Evolutionary conservation across 176 grass and related monocot genomes (phyloP).

Genomic region (Aegilops umbellulata): DNA sequence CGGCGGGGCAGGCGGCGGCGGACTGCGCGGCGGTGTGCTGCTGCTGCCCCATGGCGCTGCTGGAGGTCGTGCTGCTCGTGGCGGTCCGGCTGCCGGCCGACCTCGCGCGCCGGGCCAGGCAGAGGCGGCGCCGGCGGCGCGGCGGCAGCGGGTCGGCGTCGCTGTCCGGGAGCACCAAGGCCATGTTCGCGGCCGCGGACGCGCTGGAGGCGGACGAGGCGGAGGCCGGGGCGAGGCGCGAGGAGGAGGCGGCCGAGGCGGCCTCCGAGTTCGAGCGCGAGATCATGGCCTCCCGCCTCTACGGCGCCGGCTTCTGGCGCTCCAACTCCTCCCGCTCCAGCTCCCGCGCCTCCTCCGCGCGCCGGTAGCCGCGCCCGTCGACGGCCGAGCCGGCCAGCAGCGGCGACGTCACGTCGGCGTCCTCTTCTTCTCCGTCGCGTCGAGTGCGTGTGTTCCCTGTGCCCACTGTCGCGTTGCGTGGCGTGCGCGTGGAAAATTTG

Average conservation of each 20-base stretch:
- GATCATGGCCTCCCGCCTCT: slow-evolving; percentile 52
- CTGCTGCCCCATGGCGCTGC: slow-evolving; percentile 70
- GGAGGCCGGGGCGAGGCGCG: neutral
- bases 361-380: neutral
- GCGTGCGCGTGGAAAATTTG: neutral
- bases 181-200: slow-evolving; percentile 17
- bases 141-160: neutral
- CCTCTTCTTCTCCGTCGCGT: neutral
- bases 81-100: slow-evolving; percentile 32
- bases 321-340: slow-evolving; percentile 47
- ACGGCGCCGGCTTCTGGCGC: slow-evolving; percentile 66
- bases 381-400: too few species aligned
- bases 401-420: neutral
- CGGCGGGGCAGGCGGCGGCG: slow-evolving; percentile 65
- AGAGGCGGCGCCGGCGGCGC: neutral
- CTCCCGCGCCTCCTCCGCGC: slow-evolving; percentile 34
- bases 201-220: neutral
- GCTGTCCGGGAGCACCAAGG: slow-evolving; percentile 34
- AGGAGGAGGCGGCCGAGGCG: neutral
- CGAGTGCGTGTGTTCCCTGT: neutral
- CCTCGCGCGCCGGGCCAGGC: slow-evolving; percentile 22
- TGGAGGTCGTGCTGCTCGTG: slow-evolving; percentile 48
- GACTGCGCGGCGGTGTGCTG: slow-evolving; percentile 75
- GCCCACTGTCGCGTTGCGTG: neutral
- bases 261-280: slow-evolving; percentile 11